These are phyloP conservation scores for Zelopaecilomyces penicillatus DNA, from an alignment of 2,329 filamentous ascomycete species.

Conservation along the genomic window DNA sequence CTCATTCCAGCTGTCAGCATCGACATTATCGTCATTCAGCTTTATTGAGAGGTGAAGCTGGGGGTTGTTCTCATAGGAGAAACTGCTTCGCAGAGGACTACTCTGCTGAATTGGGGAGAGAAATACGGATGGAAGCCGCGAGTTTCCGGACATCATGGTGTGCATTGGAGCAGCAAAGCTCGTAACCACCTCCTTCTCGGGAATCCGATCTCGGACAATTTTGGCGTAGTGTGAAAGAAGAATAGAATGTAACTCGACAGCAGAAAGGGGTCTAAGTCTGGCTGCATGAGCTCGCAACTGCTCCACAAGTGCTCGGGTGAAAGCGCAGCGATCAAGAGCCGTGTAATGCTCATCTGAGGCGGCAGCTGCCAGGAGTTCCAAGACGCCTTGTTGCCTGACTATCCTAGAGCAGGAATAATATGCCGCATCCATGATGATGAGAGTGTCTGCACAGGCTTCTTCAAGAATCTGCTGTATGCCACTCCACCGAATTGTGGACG, in stretches of 20 bases:
- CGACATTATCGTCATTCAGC: constrained; percentile 42
- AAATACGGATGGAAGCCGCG: constrained; percentile 47
- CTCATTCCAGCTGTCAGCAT: constrained; percentile 47
- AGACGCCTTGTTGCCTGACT: constrained; percentile 42
- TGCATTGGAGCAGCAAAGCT: constrained; percentile 47
- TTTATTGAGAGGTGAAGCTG: constrained; percentile 43
- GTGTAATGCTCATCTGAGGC: constrained; percentile 43
- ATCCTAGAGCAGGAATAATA: constrained; percentile 48
- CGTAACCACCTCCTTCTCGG: constrained; percentile 38
- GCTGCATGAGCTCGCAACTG: constrained; percentile 39
- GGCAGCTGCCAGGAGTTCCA: constrained; percentile 49
- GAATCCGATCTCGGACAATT: constrained; percentile 41
- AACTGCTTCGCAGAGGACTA: constrained; percentile 28
- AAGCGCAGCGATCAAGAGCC: constrained; percentile 40
- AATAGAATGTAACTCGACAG: constrained; percentile 45
- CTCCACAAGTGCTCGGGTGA: constrained; percentile 43
- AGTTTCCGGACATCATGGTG: constrained; percentile 46
- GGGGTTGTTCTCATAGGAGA: constrained; percentile 35
- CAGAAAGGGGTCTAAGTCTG: constrained; percentile 39
- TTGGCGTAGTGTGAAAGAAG: constrained; percentile 44
- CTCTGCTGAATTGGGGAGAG: constrained; percentile 41
- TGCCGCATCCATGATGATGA: constrained; percentile 51
- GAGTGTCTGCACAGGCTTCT: constrained; percentile 45
- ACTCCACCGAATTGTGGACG: constrained; percentile 45
- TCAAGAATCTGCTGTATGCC: constrained; percentile 49